Percentiles rank a stretch among this genome's conserved stretches.
These are phyloP conservation scores for Alternaria panax DNA, from an alignment of 2,329 filamentous ascomycete genomes.

Conservation along the genomic window DNA sequence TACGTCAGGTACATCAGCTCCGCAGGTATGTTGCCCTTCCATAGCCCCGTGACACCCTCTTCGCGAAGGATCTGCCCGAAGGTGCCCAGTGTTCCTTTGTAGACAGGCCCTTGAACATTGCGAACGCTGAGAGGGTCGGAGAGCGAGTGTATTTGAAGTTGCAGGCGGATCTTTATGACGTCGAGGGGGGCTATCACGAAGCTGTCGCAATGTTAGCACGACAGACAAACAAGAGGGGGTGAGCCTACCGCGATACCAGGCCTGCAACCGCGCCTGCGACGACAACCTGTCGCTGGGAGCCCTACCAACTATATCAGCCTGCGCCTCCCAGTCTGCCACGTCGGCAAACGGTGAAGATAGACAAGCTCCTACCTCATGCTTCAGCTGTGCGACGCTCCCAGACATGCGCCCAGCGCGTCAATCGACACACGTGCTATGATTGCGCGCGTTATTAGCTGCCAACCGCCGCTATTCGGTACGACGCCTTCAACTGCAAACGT, in stretches of 20 bases:
- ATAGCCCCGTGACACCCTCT: constrained; percentile 85
- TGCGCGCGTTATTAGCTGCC: constrained; percentile 10
- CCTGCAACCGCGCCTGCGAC: constrained; percentile 76
- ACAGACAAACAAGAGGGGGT: background rate
- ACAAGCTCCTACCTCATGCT: constrained; percentile 66
- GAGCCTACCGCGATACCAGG: constrained; percentile 81
- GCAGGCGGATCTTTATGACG: constrained; percentile 96
- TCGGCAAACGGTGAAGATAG: background rate
- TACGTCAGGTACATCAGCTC: constrained; percentile 95
- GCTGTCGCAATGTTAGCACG: constrained; percentile 54
- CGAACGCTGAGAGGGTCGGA: constrained; percentile 72
- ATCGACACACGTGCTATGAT: constrained; percentile 27
- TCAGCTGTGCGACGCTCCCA: constrained; percentile 67
- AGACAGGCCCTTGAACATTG: constrained; percentile 57
- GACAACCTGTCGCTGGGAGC: constrained; percentile 71
- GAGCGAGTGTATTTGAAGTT: constrained; percentile 87
- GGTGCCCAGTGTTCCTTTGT: constrained; percentile 80
- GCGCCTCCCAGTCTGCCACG: background rate
- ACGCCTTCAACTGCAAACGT: constrained; percentile 11
- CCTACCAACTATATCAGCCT: constrained; percentile 52
- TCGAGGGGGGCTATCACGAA: constrained; percentile 96
- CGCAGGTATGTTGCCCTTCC: constrained; percentile 97
- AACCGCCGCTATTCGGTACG: constrained; percentile 23
- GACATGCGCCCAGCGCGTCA: constrained; percentile 66
- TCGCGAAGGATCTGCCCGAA: constrained; percentile 76